Base-by-base conservation (phyloP, 257 asterid genomes). In the Scutellaria barbata region DNA sequence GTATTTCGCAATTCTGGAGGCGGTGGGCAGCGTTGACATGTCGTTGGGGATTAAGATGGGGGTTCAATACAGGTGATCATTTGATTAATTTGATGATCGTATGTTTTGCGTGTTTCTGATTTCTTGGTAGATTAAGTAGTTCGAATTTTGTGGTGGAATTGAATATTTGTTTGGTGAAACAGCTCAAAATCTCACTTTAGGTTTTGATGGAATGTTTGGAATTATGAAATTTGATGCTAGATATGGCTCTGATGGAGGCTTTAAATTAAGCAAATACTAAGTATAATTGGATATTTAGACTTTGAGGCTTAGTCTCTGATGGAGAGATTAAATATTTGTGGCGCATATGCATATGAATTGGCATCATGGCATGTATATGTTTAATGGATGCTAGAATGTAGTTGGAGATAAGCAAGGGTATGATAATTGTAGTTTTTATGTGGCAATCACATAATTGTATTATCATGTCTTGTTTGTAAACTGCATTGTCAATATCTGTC, bases 21-120 rank as follows among this genome's bases (percentile, higher is more conserved):
- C 99, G 59, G 96, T 83, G 67, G 99, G 99, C n/a, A 81, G 96
- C 76, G 88, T 94, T 40, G 99, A 94, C 48, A 86, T 94, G 91
- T 94, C 99, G 8, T 81, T 94, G 71, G 99, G 93, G 79, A 89
- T 94, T 78, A 94, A 94, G 81, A 78, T 88, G 90, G 99, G 98
- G 5, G 99, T 94, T 53, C 99, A 94, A 59, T 94, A 83, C 94
- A 94, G 99, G 99, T 94, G 52, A 79, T 76, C 4, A 1, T 25
- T 7, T 8, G 25, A 10, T 10, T 66, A 7, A 9, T 73, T 58
- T 72, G 60, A 41, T 52, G 58, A 8, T 40, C 48, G 33, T 65
- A 40, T 7, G 7, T 30, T 20, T 1, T 55, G 30, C 58, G 20
- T 59, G 54, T 3, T 7, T 37, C 50, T 66, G 17, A 14, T 60